Evolutionary conservation across 805 yeast species (phyloP).

Genomic region (Kodamaea restingae): DNA sequence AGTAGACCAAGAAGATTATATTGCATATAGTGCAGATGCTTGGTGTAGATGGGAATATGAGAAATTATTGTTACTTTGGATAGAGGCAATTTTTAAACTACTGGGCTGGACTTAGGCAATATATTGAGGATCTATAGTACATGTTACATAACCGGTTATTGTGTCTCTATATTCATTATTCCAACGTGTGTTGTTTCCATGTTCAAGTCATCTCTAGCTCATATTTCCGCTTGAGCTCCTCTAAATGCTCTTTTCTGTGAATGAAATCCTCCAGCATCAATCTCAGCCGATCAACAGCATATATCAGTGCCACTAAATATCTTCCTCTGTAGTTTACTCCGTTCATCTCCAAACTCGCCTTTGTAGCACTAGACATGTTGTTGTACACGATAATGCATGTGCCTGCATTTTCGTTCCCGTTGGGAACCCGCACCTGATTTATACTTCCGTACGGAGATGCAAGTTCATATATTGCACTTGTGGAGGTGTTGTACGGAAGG

Average conservation of each 20-base stretch:
- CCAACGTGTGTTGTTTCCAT: too few species aligned
- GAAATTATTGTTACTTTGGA: too few species aligned
- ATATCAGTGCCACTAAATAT: constrained; percentile 50
- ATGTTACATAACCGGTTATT: too few species aligned
- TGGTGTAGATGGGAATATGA: too few species aligned
- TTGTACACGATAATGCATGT: constrained; percentile 55
- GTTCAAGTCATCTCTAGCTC: constrained; percentile 1
- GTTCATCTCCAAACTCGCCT: constrained; percentile 51
- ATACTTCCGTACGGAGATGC: constrained; percentile 55
- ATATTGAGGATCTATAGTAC: too few species aligned
- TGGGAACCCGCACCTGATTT: constrained; percentile 46
- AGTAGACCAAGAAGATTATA: too few species aligned
- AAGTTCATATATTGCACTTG: constrained; percentile 46
- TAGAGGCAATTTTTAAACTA: too few species aligned
- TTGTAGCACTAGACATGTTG: constrained; percentile 43
- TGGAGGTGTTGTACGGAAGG: constrained; percentile 48
- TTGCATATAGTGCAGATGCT: too few species aligned
- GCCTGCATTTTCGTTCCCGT: constrained; percentile 24
- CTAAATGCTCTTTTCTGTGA: constrained; percentile 24
- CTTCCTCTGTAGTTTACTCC: constrained; percentile 60
- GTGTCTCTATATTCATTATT: too few species aligned
- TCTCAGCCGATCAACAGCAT: constrained; percentile 39
- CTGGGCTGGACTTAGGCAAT: too few species aligned
- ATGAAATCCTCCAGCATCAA: constrained; percentile 24
- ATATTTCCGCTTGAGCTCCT: constrained; percentile 15